These are phyloP conservation scores for Cornus controversa DNA, from an alignment of 148 eudicot species.

Conservation along the genomic window DNA sequence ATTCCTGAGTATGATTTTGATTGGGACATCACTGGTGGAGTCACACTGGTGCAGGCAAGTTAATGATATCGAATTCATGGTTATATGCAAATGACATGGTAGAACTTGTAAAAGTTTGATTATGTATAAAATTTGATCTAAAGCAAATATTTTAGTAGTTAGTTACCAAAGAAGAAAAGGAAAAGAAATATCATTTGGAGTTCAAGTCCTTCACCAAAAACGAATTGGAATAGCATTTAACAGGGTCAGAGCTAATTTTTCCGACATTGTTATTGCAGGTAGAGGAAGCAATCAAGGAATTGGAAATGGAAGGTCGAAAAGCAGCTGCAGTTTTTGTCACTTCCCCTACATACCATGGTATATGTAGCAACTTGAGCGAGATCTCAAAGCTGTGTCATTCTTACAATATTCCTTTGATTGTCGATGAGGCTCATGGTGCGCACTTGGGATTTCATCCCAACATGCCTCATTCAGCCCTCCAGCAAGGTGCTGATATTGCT, in stretches of 20 bases:
- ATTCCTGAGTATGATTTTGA: slow-evolving; percentile 54
- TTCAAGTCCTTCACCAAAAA: too few relatives aligned
- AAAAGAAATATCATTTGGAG: too few relatives aligned
- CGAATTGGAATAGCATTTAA: too few relatives aligned
- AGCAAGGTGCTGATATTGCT: slow-evolving; percentile 69
- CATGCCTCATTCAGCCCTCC: slow-evolving; percentile 61
- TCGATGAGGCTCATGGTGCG: slow-evolving; percentile 88
- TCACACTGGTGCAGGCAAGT: slow-evolving; percentile 71
- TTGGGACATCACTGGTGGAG: slow-evolving; percentile 70
- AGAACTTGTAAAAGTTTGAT: background rate
- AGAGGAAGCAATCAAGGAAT: slow-evolving; percentile 53
- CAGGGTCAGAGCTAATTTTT: too few relatives aligned
- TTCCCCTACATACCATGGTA: slow-evolving; percentile 76
- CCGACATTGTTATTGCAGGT: slow-evolving; percentile 41
- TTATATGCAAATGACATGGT: background rate
- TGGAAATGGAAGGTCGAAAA: slow-evolving; percentile 51
- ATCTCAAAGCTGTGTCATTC: slow-evolving; percentile 54
- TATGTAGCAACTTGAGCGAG: slow-evolving; percentile 60
- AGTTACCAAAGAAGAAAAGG: too few relatives aligned
- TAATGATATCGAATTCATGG: background rate
- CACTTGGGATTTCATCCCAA: slow-evolving; percentile 72
- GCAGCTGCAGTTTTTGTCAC: slow-evolving; percentile 67
- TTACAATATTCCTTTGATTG: slow-evolving; percentile 53
- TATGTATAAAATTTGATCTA: too few relatives aligned
- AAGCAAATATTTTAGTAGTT: too few relatives aligned